phyloP scores from a whole-genome alignment of 495 filamentous ascomycete species.

The Wilcoxina mikolae region DNA sequence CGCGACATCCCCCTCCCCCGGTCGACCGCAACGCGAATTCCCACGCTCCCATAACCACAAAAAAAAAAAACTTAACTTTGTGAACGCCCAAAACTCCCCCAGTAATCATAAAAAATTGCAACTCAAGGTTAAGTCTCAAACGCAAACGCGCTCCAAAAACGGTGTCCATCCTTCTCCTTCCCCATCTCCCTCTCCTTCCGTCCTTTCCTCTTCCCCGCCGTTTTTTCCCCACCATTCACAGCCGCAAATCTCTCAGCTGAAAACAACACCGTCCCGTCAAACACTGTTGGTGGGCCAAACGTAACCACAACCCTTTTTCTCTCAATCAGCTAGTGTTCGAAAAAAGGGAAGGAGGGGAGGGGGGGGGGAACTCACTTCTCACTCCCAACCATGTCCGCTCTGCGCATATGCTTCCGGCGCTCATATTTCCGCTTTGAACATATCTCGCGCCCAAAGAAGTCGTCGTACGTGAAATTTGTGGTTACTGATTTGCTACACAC shows the following conservation, averaged over 20 bases:
- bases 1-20: too few relatives aligned
- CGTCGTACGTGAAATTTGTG: slow-evolving; percentile 11
- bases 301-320: slow-evolving; percentile 2
- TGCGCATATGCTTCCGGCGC: slow-evolving; percentile 5
- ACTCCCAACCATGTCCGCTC: slow-evolving; percentile 10
- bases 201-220: slow-evolving; percentile 7
- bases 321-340: not conserved
- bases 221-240: slow-evolving; percentile 6
- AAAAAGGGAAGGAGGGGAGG: not conserved
- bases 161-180: slow-evolving; percentile 6
- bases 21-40: too few relatives aligned
- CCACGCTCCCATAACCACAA: too few relatives aligned
- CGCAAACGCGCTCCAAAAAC: slow-evolving; percentile 20
- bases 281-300: not conserved
- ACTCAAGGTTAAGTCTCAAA: slow-evolving; percentile 9
- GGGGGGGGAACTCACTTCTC: slow-evolving; percentile 13
- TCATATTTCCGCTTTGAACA: slow-evolving; percentile 12
- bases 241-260: not conserved
- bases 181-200: slow-evolving; percentile 1
- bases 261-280: not conserved
- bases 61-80: too few relatives aligned
- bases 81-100: too few relatives aligned
- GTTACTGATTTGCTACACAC: slow-evolving; percentile 7
- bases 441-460: slow-evolving; percentile 13
- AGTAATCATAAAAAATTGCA: too few relatives aligned